Conservation (phyloP, 495 filamentous ascomycete genomes). For the Baudoinia panamericana region DNA sequence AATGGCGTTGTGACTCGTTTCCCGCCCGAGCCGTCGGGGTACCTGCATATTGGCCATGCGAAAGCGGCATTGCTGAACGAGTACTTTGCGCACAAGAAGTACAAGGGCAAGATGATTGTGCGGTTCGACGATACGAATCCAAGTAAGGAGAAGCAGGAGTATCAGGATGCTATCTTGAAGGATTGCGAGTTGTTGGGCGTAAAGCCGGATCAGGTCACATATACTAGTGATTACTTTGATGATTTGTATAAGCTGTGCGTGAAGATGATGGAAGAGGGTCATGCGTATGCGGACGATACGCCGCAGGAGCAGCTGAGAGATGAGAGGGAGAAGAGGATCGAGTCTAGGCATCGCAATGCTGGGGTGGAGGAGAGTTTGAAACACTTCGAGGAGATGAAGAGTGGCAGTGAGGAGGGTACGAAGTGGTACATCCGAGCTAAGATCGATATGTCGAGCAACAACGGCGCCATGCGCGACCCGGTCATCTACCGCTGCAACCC, state of each 20-base stretch:
- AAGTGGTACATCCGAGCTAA: slow-evolving; percentile 82
- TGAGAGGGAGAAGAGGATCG: slow-evolving; percentile 61
- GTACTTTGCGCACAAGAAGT: slow-evolving; percentile 84
- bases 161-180: slow-evolving; percentile 74
- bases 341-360: slow-evolving; percentile 63
- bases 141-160: slow-evolving; percentile 84
- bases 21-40: slow-evolving; percentile 92
- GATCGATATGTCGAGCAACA: slow-evolving; percentile 68
- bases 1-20: slow-evolving; percentile 91
- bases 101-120: slow-evolving; percentile 68
- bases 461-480: slow-evolving; percentile 79
- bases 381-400: slow-evolving; percentile 81
- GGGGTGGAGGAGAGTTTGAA: slow-evolving; percentile 66
- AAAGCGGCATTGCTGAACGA: slow-evolving; percentile 88
- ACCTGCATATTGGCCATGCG: slow-evolving; percentile 86
- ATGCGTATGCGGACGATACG: slow-evolving; percentile 85
- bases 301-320: slow-evolving; percentile 72
- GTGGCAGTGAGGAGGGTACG: slow-evolving; percentile 57
- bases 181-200: slow-evolving; percentile 79
- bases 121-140: slow-evolving; percentile 93
- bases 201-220: slow-evolving; percentile 61
- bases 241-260: slow-evolving; percentile 68
- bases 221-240: slow-evolving; percentile 85
- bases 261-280: slow-evolving; percentile 64
- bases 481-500: slow-evolving; percentile 88